Conservation (phyloP, 2,329 filamentous ascomycete genomes). For the Ilyonectria mors-panacis region DNA sequence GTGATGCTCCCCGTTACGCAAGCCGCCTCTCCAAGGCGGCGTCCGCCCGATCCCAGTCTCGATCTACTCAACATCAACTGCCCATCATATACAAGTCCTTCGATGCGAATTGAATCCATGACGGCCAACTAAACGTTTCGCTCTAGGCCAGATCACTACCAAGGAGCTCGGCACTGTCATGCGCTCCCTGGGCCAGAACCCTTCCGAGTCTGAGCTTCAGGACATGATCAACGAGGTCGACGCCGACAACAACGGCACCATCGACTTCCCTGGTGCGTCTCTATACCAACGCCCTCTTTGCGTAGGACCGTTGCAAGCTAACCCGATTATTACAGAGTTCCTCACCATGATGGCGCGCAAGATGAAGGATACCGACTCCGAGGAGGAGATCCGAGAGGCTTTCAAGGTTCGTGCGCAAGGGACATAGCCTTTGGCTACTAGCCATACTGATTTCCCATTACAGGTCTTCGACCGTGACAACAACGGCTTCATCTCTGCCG, state of each 20-base stretch:
- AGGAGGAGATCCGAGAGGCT: slow-evolving; percentile 90
- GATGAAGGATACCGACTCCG: slow-evolving; percentile 94
- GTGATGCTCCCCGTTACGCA: slow-evolving; percentile 57
- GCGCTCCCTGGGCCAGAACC: slow-evolving; percentile 91
- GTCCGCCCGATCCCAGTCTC: slow-evolving; percentile 30
- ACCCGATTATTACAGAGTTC: slow-evolving; percentile 74
- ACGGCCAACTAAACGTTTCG: slow-evolving; percentile 40
- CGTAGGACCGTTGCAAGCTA: slow-evolving; percentile 26
- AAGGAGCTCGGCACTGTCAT: slow-evolving; percentile 93
- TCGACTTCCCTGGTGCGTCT: slow-evolving; percentile 86
- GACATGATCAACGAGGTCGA: slow-evolving; percentile 97
- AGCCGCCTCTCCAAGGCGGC: slow-evolving; percentile 18
- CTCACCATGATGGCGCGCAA: slow-evolving; percentile 95
- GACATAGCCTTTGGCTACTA: background rate
- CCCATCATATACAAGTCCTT: slow-evolving; percentile 8
- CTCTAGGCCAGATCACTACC: slow-evolving; percentile 87
- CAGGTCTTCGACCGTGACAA: slow-evolving; percentile 89
- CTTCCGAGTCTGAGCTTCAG: slow-evolving; percentile 90
- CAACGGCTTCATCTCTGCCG: slow-evolving; percentile 92
- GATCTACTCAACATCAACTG: slow-evolving; percentile 26
- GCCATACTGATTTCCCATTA: slow-evolving; percentile 3
- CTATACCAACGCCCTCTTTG: background rate
- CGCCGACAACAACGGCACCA: slow-evolving; percentile 93
- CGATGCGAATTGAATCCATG: slow-evolving; percentile 28
- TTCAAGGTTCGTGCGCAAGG: slow-evolving; percentile 75